Conservation (phyloP, 495 filamentous ascomycete genomes). For the Niebla homalea region DNA sequence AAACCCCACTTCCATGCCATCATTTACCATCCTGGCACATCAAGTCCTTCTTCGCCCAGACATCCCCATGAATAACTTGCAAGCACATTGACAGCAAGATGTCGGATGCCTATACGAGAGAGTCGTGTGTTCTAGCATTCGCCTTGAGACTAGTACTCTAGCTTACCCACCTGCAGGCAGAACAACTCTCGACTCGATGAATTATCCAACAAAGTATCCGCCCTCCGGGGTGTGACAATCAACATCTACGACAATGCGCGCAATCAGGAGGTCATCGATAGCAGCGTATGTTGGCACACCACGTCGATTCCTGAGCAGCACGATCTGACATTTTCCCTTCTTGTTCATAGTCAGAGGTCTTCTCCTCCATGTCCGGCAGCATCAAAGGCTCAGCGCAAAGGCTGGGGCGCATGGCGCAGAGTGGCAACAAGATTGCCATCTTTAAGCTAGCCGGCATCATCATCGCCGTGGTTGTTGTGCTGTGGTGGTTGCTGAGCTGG, state of each 20-base stretch:
- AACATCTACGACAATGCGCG: constrained; percentile 95
- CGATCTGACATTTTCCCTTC: neutral
- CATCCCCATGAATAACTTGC: too few relatives aligned
- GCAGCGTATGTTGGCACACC: constrained; percentile 44
- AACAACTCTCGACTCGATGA: constrained; percentile 93
- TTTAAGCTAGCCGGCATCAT: constrained; percentile 80
- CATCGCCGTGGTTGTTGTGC: constrained; percentile 52
- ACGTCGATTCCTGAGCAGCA: neutral
- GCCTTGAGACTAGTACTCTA: neutral
- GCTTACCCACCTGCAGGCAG: constrained; percentile 40
- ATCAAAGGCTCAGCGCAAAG: constrained; percentile 77
- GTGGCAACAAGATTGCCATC: constrained; percentile 81
- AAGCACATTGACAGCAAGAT: constrained; percentile 33
- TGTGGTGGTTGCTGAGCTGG: constrained; percentile 61
- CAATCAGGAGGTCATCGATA: constrained; percentile 73
- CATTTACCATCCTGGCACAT: too few relatives aligned
- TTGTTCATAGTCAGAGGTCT: constrained; percentile 41
- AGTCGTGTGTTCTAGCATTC: constrained; percentile 38
- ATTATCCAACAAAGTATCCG: constrained; percentile 77
- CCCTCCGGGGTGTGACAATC: constrained; percentile 89
- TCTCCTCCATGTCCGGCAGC: constrained; percentile 41
- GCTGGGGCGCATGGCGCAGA: constrained; percentile 82
- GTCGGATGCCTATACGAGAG: constrained; percentile 93
- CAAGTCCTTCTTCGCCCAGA: too few relatives aligned
- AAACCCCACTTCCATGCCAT: too few relatives aligned